Evolutionary conservation across 495 filamentous ascomycete species (phyloP).

Genomic region (Penicillium arizonense): DNA sequence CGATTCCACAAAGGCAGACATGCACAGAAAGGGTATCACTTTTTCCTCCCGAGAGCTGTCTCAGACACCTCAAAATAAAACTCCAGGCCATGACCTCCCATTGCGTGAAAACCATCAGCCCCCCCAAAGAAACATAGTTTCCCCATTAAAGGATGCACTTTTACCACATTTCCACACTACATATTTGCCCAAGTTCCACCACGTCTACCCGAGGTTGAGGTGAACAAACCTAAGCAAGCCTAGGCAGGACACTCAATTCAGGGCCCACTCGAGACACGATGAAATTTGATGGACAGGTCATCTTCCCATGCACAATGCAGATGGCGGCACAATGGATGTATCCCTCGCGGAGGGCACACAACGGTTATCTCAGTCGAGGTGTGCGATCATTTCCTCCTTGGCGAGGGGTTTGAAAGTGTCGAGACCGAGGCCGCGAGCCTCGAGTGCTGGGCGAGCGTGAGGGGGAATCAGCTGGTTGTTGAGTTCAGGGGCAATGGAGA

Average conservation of each 20-base stretch:
- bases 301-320: constrained; percentile 31
- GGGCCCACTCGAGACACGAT: constrained; percentile 36
- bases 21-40: constrained; percentile 53
- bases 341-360: constrained; percentile 39
- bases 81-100: constrained; percentile 42
- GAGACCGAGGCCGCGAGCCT: constrained; percentile 80
- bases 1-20: constrained; percentile 42
- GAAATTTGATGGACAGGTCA: constrained; percentile 34
- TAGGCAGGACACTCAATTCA: constrained; percentile 20
- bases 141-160: constrained; percentile 29
- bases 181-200: constrained; percentile 16
- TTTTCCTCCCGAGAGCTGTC: constrained; percentile 50
- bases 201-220: constrained; percentile 5
- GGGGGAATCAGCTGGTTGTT: constrained; percentile 84
- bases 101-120: constrained; percentile 37
- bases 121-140: constrained; percentile 28
- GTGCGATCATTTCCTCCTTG: constrained; percentile 96
- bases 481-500: constrained; percentile 86
- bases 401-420: constrained; percentile 88
- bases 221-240: constrained; percentile 11
- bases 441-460: constrained; percentile 72
- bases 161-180: constrained; percentile 15
- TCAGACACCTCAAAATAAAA: constrained; percentile 44
- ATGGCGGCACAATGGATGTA: constrained; percentile 32
- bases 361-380: constrained; percentile 74